These are phyloP conservation scores for Fragilaria radians DNA, from an alignment of 108 stramenopile species.

Conservation along the genomic window DNA sequence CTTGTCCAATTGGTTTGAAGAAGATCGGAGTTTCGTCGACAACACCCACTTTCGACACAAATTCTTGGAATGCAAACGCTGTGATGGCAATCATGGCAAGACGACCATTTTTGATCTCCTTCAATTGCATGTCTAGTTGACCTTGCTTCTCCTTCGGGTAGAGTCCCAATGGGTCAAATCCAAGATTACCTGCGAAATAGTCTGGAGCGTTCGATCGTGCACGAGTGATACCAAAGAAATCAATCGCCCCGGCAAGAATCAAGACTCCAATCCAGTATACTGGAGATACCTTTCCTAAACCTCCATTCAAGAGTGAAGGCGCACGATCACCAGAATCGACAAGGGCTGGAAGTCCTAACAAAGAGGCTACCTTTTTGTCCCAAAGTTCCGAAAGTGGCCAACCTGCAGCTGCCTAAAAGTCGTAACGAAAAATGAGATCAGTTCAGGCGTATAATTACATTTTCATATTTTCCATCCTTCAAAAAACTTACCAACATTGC, in stretches of 20 bases:
- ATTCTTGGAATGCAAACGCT: conserved; percentile 78
- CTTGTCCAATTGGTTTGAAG: conserved; percentile 69
- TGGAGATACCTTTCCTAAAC: conserved; percentile 78
- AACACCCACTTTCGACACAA: conserved; percentile 59
- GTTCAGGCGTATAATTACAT: neutral
- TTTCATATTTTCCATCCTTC: neutral
- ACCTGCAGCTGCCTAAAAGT: conserved; percentile 60
- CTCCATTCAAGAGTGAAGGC: conserved; percentile 80
- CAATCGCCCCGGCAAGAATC: conserved; percentile 62
- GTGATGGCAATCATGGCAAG: conserved; percentile 88
- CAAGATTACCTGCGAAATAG: conserved; percentile 71
- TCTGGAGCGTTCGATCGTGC: conserved; percentile 24
- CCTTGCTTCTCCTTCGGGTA: conserved; percentile 55
- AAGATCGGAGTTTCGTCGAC: conserved; percentile 82
- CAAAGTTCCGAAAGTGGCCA: conserved; percentile 82
- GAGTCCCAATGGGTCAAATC: conserved; percentile 71
- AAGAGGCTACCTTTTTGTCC: conserved; percentile 66
- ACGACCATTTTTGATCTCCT: conserved; percentile 91
- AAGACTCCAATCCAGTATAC: conserved; percentile 69
- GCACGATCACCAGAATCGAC: conserved; percentile 61
- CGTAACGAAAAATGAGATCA: neutral
- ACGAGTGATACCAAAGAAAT: conserved; percentile 46
- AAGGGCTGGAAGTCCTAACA: conserved; percentile 38
- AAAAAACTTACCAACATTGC: conserved; percentile 54
- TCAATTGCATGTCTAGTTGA: conserved; percentile 55